These are phyloP conservation scores for Lippia alba DNA, from an alignment of 305 asterid genomes.

Conservation along the genomic window DNA sequence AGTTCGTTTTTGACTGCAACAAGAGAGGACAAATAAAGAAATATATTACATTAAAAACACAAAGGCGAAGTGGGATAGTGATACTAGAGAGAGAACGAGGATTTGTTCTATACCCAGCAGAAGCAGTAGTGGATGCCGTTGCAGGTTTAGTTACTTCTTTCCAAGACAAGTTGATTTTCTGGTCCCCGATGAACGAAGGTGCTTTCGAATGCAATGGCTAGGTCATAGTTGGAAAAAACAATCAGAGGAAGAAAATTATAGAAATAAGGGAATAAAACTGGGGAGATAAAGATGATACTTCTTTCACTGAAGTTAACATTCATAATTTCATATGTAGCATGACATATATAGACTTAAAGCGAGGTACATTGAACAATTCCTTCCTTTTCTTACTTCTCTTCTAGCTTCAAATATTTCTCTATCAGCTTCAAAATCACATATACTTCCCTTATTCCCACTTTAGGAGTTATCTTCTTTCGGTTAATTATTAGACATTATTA, in stretches of 20 bases:
- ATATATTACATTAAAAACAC: slow-evolving; percentile 1
- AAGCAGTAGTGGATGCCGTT: slow-evolving; percentile 42
- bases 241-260: neutral
- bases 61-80: slow-evolving; percentile 11
- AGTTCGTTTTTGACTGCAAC: slow-evolving; percentile 70
- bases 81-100: neutral
- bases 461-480: too few relatives aligned
- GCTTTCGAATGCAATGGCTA: slow-evolving; percentile 91
- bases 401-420: neutral
- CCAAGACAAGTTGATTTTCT: slow-evolving; percentile 85
- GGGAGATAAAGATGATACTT: neutral
- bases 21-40: neutral
- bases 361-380: too few relatives aligned
- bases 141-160: slow-evolving; percentile 69
- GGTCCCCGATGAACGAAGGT: slow-evolving; percentile 85
- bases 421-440: too few relatives aligned
- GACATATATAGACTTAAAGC: neutral
- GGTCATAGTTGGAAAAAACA: slow-evolving; percentile 1
- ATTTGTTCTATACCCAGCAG: slow-evolving; percentile 55
- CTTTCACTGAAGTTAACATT: neutral
- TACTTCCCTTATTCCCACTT: too few relatives aligned
- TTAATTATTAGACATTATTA: too few relatives aligned
- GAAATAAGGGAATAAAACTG: neutral
- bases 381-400: neutral
- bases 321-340: neutral